These are phyloP conservation scores for Petunia hybrid DNA, from an alignment of 305 asterid genomes.

Conservation along the genomic window DNA sequence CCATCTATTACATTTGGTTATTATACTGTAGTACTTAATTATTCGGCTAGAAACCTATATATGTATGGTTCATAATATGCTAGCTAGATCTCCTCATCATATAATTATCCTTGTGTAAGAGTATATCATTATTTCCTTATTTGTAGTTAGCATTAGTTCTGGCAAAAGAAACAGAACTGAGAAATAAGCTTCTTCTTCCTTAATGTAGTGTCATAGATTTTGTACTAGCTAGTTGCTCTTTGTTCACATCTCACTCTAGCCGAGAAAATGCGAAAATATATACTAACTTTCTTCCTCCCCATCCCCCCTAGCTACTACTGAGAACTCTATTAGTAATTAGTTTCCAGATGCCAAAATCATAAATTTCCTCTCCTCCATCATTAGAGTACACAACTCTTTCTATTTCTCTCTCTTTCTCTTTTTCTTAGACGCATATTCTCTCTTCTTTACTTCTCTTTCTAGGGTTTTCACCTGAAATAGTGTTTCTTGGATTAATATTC, in stretches of 20 bases:
- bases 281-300: not conserved
- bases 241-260: not conserved
- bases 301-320: not conserved
- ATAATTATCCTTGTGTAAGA: not conserved
- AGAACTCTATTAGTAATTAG: not conserved
- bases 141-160: conserved; percentile 2
- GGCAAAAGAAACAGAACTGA: not conserved
- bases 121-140: not conserved
- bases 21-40: too few relatives aligned
- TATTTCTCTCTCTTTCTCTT: conserved; percentile 33
- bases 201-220: not conserved
- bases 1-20: not conserved
- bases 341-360: conserved; percentile 18
- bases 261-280: not conserved
- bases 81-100: not conserved
- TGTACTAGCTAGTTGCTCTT: not conserved
- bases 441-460: conserved; percentile 42
- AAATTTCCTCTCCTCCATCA: conserved; percentile 32
- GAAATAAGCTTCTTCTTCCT: not conserved
- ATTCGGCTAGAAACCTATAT: not conserved
- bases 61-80: too few relatives aligned
- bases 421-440: not conserved
- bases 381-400: not conserved
- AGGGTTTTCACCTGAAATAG: conserved; percentile 47
- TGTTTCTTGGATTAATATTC: conserved; percentile 31